Conservation (phyloP, 768 basidiomycete species). For the Strobilomyces confusus region DNA sequence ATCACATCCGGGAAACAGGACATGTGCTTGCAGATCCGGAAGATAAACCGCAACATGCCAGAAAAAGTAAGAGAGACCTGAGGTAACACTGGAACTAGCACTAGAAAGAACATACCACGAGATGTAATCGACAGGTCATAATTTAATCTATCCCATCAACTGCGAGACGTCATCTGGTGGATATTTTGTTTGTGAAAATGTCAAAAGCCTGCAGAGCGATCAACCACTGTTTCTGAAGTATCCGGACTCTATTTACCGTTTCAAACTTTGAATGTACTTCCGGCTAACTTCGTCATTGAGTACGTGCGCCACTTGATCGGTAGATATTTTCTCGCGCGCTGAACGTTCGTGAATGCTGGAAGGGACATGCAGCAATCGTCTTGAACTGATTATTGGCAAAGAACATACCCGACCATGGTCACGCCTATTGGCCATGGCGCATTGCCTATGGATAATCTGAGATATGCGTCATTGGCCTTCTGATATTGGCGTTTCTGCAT, state of each 20-base stretch:
- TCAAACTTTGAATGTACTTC: constrained; percentile 97
- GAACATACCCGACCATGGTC: constrained; percentile 92
- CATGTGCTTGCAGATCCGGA: constrained; percentile 55
- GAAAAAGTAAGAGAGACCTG: constrained; percentile 34
- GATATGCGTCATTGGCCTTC: constrained; percentile 93
- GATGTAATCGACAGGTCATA: neutral
- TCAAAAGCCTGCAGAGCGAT: constrained; percentile 62
- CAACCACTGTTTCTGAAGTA: neutral
- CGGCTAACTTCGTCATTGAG: constrained; percentile 98
- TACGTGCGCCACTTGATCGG: constrained; percentile 96
- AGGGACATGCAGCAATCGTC: neutral
- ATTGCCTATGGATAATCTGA: constrained; percentile 95
- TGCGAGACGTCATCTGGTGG: constrained; percentile 91
- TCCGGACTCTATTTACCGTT: constrained; percentile 57
- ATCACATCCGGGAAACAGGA: constrained; percentile 64
- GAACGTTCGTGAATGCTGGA: constrained; percentile 93
- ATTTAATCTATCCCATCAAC: constrained; percentile 68
- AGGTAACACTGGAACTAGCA: constrained; percentile 12
- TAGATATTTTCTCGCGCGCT: constrained; percentile 95
- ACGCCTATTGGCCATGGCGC: constrained; percentile 99
- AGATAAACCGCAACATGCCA: constrained; percentile 25
- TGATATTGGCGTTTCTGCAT: constrained; percentile 98
- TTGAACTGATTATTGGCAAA: neutral
- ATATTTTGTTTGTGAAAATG: constrained; percentile 94
- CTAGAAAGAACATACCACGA: constrained; percentile 7